These are phyloP conservation scores for Rutstroemia sp. DNA, from an alignment of 2,329 filamentous ascomycete species.

Conservation along the genomic window DNA sequence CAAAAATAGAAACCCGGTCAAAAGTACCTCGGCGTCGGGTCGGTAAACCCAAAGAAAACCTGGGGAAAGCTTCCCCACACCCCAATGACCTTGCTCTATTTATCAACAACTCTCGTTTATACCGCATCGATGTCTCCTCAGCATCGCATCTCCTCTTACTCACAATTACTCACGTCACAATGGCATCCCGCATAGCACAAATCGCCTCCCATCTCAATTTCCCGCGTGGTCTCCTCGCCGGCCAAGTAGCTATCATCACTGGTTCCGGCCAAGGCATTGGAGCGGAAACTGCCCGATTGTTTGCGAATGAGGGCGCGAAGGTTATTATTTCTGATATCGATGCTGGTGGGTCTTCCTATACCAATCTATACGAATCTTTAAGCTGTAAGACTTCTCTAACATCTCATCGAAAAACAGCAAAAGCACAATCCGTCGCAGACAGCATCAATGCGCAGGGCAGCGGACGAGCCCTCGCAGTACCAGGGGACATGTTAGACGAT, in stretches of 20 bases:
- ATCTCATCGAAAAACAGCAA: conserved; percentile 41
- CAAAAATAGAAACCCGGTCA: background rate
- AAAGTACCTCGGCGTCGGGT: conserved; percentile 7
- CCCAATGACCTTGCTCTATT: background rate
- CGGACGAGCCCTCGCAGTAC: conserved; percentile 64
- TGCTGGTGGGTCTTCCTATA: conserved; percentile 39
- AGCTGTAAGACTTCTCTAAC: background rate
- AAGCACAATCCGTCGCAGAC: conserved; percentile 60
- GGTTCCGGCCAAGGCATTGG: conserved; percentile 83
- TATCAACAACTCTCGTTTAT: background rate
- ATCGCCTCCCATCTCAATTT: conserved; percentile 75
- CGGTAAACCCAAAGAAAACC: background rate
- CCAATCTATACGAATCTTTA: too few species aligned
- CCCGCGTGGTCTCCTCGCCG: conserved; percentile 68
- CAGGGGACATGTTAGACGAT: conserved; percentile 69
- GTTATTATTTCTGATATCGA: conserved; percentile 83
- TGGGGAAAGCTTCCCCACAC: conserved; percentile 5
- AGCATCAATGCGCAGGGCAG: conserved; percentile 52
- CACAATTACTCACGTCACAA: conserved; percentile 7
- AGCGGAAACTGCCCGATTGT: conserved; percentile 72
- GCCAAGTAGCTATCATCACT: conserved; percentile 82
- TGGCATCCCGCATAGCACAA: conserved; percentile 53
- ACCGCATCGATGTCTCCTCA: background rate
- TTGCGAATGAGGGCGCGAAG: conserved; percentile 82
- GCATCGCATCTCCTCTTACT: background rate